phyloP scores from a whole-genome alignment of 805 yeast genomes.

The Wickerhamiella hasegawae region DNA sequence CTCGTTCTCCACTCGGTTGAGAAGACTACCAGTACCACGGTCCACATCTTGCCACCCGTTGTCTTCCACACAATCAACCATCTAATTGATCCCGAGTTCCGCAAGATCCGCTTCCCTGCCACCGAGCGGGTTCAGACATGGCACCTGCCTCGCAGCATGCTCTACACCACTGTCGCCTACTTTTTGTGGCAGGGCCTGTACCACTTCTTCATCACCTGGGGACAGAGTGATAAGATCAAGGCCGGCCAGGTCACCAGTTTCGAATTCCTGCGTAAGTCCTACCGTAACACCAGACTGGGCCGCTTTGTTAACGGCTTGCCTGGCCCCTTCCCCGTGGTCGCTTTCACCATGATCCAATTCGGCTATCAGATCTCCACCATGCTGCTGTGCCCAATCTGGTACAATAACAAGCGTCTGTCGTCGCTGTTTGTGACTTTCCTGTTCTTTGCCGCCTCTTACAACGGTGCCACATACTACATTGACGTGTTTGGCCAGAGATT shows the following conservation, averaged over 20 bases:
- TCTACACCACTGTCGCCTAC: slow-evolving; percentile 69
- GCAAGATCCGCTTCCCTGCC: slow-evolving; percentile 56
- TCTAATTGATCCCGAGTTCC: slow-evolving; percentile 40
- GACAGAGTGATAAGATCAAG: slow-evolving; percentile 61
- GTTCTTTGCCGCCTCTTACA: slow-evolving; percentile 68
- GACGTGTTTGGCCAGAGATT: slow-evolving; percentile 83
- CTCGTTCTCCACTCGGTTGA: slow-evolving; percentile 83
- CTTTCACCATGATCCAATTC: slow-evolving; percentile 76
- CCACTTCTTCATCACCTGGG: slow-evolving; percentile 82
- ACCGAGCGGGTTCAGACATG: slow-evolving; percentile 53
- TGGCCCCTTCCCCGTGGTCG: slow-evolving; percentile 70
- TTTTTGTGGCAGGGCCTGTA: slow-evolving; percentile 80
- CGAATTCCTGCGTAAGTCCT: slow-evolving; percentile 61
- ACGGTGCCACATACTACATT: slow-evolving; percentile 89
- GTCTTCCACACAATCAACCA: slow-evolving; percentile 79
- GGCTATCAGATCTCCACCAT: slow-evolving; percentile 74
- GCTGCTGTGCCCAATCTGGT: slow-evolving; percentile 84
- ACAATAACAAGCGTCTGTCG: slow-evolving; percentile 49
- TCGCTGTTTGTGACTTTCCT: slow-evolving; percentile 51
- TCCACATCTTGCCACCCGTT: slow-evolving; percentile 81
- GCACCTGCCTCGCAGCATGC: slow-evolving; percentile 53
- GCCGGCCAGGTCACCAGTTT: slow-evolving; percentile 81
- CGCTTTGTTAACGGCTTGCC: slow-evolving; percentile 68
- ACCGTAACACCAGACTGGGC: slow-evolving; percentile 51
- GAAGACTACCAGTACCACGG: slow-evolving; percentile 79